Evolutionary conservation across 1,284 basidiomycete genomes (phyloP).

Genomic region (Phlebopus sp.): DNA sequence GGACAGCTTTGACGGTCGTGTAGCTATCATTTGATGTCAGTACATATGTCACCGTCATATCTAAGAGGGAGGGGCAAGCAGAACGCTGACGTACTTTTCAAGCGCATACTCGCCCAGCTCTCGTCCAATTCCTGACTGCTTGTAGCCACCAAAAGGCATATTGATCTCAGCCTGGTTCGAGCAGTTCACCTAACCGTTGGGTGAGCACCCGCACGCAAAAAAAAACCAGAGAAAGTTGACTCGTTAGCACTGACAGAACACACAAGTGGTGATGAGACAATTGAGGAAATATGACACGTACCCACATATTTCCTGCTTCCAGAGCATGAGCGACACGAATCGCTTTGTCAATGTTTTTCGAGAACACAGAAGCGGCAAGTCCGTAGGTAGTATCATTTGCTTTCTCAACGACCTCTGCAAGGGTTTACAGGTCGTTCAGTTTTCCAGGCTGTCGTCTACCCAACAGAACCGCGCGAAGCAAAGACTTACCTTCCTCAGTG

Average conservation of each 20-base stretch:
- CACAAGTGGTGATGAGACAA: background rate
- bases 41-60: constrained; percentile 5
- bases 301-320: constrained; percentile 74
- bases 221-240: background rate
- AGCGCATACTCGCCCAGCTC: constrained; percentile 77
- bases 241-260: background rate
- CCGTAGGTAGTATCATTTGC: constrained; percentile 80
- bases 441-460: too few relatives aligned
- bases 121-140: constrained; percentile 74
- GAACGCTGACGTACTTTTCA: constrained; percentile 41
- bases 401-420: constrained; percentile 50
- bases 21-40: constrained; percentile 43
- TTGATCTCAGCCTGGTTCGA: constrained; percentile 56
- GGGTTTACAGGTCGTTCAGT: background rate
- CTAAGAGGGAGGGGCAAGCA: background rate
- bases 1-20: constrained; percentile 64
- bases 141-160: constrained; percentile 80
- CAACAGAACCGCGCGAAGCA: background rate
- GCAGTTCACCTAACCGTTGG: constrained; percentile 56
- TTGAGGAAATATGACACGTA: constrained; percentile 19
- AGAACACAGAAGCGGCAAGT: constrained; percentile 75
- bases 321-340: constrained; percentile 66
- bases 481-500: constrained; percentile 17
- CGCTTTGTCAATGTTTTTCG: constrained; percentile 66
- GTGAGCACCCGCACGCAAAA: too few relatives aligned